Evolutionary conservation across 768 basidiomycete genomes (phyloP).

Genomic region (Lentinula boryana): DNA sequence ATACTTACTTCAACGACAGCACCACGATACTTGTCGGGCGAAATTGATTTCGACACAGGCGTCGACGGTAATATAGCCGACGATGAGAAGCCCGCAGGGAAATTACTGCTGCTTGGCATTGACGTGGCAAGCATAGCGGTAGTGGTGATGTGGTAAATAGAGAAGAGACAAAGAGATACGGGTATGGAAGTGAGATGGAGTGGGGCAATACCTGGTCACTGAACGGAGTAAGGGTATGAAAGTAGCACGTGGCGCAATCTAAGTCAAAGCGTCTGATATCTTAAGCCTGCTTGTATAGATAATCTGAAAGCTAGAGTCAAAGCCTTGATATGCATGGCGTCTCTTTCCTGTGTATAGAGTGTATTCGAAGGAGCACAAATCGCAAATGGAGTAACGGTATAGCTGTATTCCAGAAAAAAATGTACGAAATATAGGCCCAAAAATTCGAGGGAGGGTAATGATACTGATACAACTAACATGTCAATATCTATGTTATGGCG

Average conservation of each 20-base stretch:
- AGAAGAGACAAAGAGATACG: neutral
- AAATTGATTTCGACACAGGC: neutral
- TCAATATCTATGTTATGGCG: too few relatives aligned
- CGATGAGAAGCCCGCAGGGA: neutral
- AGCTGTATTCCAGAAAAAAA: too few relatives aligned
- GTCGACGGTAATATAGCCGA: neutral
- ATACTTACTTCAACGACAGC: slow-evolving; percentile 79
- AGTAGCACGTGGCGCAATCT: neutral
- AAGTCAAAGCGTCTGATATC: neutral
- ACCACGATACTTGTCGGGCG: slow-evolving; percentile 65
- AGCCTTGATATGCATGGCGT: too few relatives aligned
- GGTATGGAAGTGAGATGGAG: neutral
- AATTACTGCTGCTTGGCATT: neutral
- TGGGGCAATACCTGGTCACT: neutral
- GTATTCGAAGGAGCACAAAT: too few relatives aligned
- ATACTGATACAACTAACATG: neutral
- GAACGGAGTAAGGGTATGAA: neutral
- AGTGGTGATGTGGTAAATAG: neutral
- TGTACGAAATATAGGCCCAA: neutral
- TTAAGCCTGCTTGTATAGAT: neutral
- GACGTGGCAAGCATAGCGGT: neutral
- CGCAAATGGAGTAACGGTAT: too few relatives aligned
- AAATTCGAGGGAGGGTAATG: neutral
- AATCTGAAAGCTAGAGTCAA: too few relatives aligned
- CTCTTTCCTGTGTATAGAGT: too few relatives aligned